A percentile compares a stretch with the other conserved stretches of the same genome.
Conservation (phyloP, 2,329 filamentous ascomycete species). For the Phialophora tarda region DNA sequence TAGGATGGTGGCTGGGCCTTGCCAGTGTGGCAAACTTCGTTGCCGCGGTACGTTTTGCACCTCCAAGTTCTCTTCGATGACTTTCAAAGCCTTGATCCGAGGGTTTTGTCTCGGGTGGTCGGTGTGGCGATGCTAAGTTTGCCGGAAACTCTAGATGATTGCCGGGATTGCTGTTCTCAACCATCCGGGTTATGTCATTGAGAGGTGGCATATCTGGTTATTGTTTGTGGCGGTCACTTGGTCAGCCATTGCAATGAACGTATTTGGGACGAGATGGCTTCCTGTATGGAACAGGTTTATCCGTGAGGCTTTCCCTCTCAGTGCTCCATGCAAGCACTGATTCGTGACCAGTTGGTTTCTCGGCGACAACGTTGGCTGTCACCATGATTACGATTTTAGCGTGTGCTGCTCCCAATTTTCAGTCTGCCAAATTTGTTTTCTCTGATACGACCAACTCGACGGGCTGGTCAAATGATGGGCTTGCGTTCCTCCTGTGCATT, state of each 20-base stretch:
- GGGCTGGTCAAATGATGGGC: constrained; percentile 44
- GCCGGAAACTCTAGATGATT: constrained; percentile 20
- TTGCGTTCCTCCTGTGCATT: constrained; percentile 41
- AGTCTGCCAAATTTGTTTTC: constrained; percentile 42
- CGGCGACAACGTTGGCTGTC: constrained; percentile 29
- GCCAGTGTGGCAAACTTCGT: constrained; percentile 32
- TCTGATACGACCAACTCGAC: constrained; percentile 49
- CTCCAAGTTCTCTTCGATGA: background rate
- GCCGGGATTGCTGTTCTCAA: constrained; percentile 22
- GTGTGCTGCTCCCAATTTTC: constrained; percentile 28
- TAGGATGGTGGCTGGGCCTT: constrained; percentile 31
- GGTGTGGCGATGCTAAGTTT: background rate
- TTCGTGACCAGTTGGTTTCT: constrained; percentile 21
- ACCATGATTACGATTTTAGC: constrained; percentile 38
- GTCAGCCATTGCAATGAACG: constrained; percentile 22
- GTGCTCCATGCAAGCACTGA: background rate
- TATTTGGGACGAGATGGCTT: constrained; percentile 22
- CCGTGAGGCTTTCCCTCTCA: constrained; percentile 3
- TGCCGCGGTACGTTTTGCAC: constrained; percentile 3
- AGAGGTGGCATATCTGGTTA: constrained; percentile 30
- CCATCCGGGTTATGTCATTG: constrained; percentile 16
- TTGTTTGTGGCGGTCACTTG: constrained; percentile 28
- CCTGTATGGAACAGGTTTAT: constrained; percentile 28
- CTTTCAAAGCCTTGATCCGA: background rate
- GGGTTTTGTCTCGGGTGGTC: background rate